These are phyloP conservation scores for Phytophthora hybrid DNA, from an alignment of 352 stramenopile genomes.

Conservation along the genomic window DNA sequence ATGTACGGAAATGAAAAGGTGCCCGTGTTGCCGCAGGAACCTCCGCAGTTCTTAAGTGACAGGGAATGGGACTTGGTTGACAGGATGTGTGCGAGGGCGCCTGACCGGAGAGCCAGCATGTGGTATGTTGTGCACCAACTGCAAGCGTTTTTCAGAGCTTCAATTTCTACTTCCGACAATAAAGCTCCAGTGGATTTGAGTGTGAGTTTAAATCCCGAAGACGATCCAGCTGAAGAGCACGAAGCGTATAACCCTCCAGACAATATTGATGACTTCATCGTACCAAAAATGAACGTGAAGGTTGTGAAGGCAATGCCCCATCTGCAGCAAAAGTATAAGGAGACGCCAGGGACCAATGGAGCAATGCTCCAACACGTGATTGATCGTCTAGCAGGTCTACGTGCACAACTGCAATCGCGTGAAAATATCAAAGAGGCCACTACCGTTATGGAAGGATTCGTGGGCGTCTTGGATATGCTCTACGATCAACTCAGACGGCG, in stretches of 20 bases:
- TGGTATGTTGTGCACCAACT: conserved; percentile 45
- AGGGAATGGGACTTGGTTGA: conserved; percentile 40
- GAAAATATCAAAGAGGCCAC: conserved; percentile 19
- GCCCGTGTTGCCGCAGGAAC: conserved; percentile 8
- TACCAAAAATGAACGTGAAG: conserved; percentile 34
- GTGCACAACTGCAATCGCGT: conserved; percentile 19
- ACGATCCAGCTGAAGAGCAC: conserved; percentile 22
- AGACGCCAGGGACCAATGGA: conserved; percentile 7
- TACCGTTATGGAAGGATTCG: conserved; percentile 30
- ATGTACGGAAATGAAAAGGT: conserved; percentile 30
- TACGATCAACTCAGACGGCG: conserved; percentile 28
- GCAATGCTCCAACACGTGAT: conserved; percentile 28
- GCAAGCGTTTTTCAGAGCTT: conserved; percentile 21
- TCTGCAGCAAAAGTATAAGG: conserved; percentile 11
- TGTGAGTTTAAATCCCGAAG: conserved; percentile 27
- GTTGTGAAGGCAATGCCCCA: conserved; percentile 31
- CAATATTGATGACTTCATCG: conserved; percentile 36
- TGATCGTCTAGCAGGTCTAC: conserved; percentile 19
- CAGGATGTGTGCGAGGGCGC: conserved; percentile 28
- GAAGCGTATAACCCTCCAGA: conserved; percentile 18
- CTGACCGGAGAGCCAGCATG: conserved; percentile 27
- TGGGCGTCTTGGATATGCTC: conserved; percentile 26
- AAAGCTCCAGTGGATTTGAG: conserved; percentile 33
- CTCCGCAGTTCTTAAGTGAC: conserved; percentile 27
- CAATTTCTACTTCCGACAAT: conserved; percentile 9